phyloP scores from a whole-genome alignment of 805 yeast genomes.

The Metschnikowia shivogae region DNA sequence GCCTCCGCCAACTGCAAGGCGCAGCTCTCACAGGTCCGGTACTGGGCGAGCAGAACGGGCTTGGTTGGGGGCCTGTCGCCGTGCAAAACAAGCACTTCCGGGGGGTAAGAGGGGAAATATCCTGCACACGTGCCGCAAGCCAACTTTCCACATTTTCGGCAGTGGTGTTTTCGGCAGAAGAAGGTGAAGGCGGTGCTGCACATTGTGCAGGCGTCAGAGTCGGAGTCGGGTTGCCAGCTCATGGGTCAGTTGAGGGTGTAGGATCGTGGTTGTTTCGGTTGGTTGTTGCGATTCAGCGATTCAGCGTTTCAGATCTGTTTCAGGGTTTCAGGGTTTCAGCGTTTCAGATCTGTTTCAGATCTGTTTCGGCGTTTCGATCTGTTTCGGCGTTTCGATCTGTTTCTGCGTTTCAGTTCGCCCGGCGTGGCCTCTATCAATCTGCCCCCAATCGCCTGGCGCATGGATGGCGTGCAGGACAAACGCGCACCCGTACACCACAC shows the following conservation, averaged over 20 bases:
- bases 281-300: background rate
- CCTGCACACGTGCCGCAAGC: slow-evolving; percentile 69
- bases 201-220: slow-evolving; percentile 47
- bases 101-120: slow-evolving; percentile 35
- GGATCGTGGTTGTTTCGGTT: no score
- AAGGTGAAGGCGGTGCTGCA: slow-evolving; percentile 54
- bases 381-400: no score
- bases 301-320: background rate
- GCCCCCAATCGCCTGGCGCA: no score
- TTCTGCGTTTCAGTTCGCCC: no score
- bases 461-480: background rate
- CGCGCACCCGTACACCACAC: background rate
- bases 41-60: slow-evolving; percentile 24
- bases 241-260: background rate
- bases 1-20: slow-evolving; percentile 54
- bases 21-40: slow-evolving; percentile 75
- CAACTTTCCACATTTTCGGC: slow-evolving; percentile 75
- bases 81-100: slow-evolving; percentile 17
- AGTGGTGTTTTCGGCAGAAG: slow-evolving; percentile 76
- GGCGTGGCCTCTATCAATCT: no score
- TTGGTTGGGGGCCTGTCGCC: slow-evolving; percentile 14
- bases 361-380: no score
- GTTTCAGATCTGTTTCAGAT: background rate
- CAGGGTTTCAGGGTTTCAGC: background rate
- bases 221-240: slow-evolving; percentile 69